Evolutionary conservation across 352 stramenopile species (phyloP).

Genomic region (Pelagophyceae sp.): DNA sequence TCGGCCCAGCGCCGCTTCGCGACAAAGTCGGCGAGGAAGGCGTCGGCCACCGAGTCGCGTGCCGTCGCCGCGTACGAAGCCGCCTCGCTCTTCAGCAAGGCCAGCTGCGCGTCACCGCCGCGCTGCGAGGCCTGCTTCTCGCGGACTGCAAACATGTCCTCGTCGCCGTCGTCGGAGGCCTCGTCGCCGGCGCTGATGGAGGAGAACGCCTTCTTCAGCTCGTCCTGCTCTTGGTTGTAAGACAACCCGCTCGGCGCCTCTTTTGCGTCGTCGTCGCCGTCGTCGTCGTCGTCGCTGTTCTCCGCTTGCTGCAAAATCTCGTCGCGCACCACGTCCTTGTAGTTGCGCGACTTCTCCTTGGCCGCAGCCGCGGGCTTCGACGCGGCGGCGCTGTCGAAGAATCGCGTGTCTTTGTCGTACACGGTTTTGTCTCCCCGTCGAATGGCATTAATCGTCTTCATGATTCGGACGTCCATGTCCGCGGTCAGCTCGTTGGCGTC

Average conservation of each 20-base stretch:
- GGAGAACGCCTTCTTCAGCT: slow-evolving; percentile 52
- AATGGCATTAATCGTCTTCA: slow-evolving; percentile 66
- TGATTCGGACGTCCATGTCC: slow-evolving; percentile 25
- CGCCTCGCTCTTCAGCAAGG: slow-evolving; percentile 30
- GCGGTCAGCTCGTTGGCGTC: slow-evolving; percentile 26
- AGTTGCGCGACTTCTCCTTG: slow-evolving; percentile 46
- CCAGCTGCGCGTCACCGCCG: slow-evolving; percentile 55
- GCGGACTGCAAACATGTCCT: slow-evolving; percentile 40
- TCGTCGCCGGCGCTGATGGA: slow-evolving; percentile 29
- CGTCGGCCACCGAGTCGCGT: slow-evolving; percentile 21
- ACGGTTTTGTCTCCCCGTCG: slow-evolving; percentile 76
- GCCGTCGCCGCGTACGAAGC: slow-evolving; percentile 19
- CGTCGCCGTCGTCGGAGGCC: slow-evolving; percentile 37
- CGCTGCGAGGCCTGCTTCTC: slow-evolving; percentile 54
- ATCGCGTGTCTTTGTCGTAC: slow-evolving; percentile 75
- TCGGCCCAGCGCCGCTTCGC: slow-evolving; percentile 19
- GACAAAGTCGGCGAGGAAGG: slow-evolving; percentile 26
- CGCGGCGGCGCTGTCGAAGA: slow-evolving; percentile 57
- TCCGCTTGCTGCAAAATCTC: no score
- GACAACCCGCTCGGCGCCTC: slow-evolving; percentile 31
- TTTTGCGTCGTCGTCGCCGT: slow-evolving; percentile 24
- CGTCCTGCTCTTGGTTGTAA: slow-evolving; percentile 63
- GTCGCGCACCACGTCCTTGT: slow-evolving; percentile 88
- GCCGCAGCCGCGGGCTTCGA: slow-evolving; percentile 27
- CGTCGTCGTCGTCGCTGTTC: no score